A percentile compares a stretch with the other conserved stretches of the same genome.
Conservation (phyloP, 2,329 filamentous ascomycete genomes). For the Aspergillus unguis region DNA sequence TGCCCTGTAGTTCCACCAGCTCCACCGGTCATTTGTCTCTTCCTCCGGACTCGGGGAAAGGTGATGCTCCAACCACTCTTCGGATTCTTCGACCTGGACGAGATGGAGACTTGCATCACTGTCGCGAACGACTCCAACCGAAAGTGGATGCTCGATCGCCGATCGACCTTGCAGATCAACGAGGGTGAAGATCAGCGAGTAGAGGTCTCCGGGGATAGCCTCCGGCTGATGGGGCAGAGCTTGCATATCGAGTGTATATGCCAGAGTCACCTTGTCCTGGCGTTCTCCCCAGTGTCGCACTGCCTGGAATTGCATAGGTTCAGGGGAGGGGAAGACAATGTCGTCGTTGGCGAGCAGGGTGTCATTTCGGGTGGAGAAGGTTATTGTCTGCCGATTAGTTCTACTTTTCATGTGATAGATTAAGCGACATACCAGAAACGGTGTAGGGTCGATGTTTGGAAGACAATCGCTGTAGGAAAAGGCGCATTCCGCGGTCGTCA, state of each 20-base stretch:
- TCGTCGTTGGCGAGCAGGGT: conserved; percentile 29
- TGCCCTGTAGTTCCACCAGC: conserved; percentile 23
- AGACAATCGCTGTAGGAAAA: conserved; percentile 18
- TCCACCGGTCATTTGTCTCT: not conserved
- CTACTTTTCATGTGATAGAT: not conserved
- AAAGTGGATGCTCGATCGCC: conserved; percentile 27
- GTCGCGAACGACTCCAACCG: conserved; percentile 27
- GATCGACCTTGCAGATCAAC: conserved; percentile 24
- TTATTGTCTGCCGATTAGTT: conserved; percentile 22
- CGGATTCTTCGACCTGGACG: conserved; percentile 24
- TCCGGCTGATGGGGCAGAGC: conserved; percentile 20
- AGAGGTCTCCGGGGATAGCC: conserved; percentile 16
- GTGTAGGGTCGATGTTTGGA: conserved; percentile 3
- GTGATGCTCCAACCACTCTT: conserved; percentile 8
- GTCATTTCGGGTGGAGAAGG: conserved; percentile 27
- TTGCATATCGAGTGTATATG: conserved; percentile 25
- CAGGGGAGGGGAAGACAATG: conserved; percentile 27
- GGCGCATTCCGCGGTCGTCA: conserved; percentile 17
- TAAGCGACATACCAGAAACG: conserved; percentile 14
- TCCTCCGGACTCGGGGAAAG: not conserved
- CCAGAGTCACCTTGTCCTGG: conserved; percentile 16
- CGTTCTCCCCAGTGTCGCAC: conserved; percentile 18
- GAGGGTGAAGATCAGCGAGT: conserved; percentile 24
- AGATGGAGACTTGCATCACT: conserved; percentile 26
- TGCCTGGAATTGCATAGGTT: conserved; percentile 27